These are phyloP conservation scores for Aspergillus hiratsukae DNA, from an alignment of 2,329 filamentous ascomycete genomes.

Conservation along the genomic window DNA sequence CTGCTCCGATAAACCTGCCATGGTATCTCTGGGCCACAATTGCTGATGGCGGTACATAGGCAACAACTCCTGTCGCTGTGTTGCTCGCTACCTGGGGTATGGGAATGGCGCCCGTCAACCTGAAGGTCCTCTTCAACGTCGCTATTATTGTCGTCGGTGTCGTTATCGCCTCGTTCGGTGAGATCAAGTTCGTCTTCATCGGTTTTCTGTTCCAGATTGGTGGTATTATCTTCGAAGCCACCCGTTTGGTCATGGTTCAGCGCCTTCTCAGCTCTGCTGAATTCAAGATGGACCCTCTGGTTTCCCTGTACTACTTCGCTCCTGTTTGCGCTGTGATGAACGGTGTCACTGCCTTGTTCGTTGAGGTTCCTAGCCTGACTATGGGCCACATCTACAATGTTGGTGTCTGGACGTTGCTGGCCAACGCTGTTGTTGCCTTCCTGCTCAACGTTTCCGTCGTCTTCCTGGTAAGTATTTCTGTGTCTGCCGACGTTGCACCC, in stretches of 20 bases:
- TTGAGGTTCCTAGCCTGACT: constrained; percentile 64
- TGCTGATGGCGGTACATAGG: constrained; percentile 48
- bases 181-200: constrained; percentile 76
- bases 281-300: constrained; percentile 84
- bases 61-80: constrained; percentile 90
- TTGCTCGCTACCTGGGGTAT: constrained; percentile 85
- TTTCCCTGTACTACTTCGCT: constrained; percentile 85
- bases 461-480: constrained; percentile 62
- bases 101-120: constrained; percentile 75
- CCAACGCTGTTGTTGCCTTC: constrained; percentile 76
- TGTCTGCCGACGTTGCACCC: neutral
- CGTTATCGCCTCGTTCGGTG: constrained; percentile 87
- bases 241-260: constrained; percentile 81
- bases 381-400: constrained; percentile 62
- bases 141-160: constrained; percentile 93
- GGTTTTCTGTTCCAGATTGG: constrained; percentile 67
- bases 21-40: neutral
- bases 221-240: constrained; percentile 75
- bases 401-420: constrained; percentile 61
- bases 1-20: constrained; percentile 23
- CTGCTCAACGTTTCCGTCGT: constrained; percentile 77
- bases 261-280: constrained; percentile 71
- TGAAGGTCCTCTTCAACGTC: constrained; percentile 87
- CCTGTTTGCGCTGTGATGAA: constrained; percentile 82
- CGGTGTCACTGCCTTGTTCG: constrained; percentile 61